Conservation (phyloP, 768 basidiomycete genomes). For the Mycena albidolilacea region DNA sequence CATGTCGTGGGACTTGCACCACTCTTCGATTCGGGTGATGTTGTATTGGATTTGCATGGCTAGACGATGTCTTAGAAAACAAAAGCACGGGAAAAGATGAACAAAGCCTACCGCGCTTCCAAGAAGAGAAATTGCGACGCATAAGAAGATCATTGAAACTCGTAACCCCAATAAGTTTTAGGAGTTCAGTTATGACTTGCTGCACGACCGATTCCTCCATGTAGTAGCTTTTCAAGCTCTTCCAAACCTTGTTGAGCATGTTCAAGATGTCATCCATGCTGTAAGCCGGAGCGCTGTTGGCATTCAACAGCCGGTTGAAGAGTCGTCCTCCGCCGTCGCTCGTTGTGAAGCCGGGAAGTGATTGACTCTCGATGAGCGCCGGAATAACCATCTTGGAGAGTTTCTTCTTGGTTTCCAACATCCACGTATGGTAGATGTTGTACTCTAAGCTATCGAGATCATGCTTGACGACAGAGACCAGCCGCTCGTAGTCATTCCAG, state of each 20-base stretch:
- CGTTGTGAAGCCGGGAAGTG: constrained; percentile 97
- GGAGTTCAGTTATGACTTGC: constrained; percentile 93
- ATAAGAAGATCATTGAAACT: constrained; percentile 99
- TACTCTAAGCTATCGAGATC: constrained; percentile 98
- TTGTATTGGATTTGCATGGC: constrained; percentile 99
- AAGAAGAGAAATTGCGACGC: constrained; percentile 98
- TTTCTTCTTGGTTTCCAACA: constrained; percentile 97
- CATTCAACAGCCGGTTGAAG: constrained; percentile 92
- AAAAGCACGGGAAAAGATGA: not conserved
- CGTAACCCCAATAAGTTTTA: constrained; percentile 96
- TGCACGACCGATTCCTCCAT: constrained; percentile 98
- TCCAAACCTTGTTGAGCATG: constrained; percentile 97
- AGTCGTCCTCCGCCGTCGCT: constrained; percentile 93
- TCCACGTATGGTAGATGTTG: constrained; percentile 99
- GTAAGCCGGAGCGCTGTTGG: constrained; percentile 90
- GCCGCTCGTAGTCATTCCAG: constrained; percentile 96
- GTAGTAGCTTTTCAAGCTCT: constrained; percentile 97
- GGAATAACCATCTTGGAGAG: constrained; percentile 98
- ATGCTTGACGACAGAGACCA: constrained; percentile 98
- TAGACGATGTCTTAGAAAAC: constrained; percentile 47
- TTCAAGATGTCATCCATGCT: constrained; percentile 99
- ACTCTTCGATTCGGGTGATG: constrained; percentile 96
- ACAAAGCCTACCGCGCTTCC: constrained; percentile 90
- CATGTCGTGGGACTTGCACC: constrained; percentile 99
- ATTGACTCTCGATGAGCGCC: constrained; percentile 98